These are phyloP conservation scores for Solanum aculeatissimum DNA, from an alignment of 305 asterid species.

Conservation along the genomic window DNA sequence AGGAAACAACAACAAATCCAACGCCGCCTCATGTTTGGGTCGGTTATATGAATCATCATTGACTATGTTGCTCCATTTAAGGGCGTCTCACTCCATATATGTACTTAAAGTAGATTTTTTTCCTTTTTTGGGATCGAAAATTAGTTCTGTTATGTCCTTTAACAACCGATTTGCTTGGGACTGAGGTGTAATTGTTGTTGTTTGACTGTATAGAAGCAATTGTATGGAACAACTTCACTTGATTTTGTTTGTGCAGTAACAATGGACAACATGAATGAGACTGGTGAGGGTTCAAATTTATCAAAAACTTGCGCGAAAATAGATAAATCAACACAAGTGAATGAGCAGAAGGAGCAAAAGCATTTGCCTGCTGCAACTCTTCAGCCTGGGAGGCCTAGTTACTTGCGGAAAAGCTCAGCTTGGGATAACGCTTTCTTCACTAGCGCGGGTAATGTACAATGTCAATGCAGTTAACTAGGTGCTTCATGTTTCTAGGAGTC, in stretches of 20 bases:
- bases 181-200: background rate
- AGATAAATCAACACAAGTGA: background rate
- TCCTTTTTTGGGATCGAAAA: background rate
- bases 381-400: conserved; percentile 34
- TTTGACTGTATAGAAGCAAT: background rate
- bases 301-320: background rate
- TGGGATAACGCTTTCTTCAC: conserved; percentile 65
- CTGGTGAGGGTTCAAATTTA: conserved; percentile 3
- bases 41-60: background rate
- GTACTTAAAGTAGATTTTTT: background rate
- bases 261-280: conserved; percentile 1
- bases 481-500: background rate
- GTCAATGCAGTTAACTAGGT: background rate
- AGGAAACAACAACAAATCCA: background rate
- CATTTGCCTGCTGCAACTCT: background rate
- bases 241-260: conserved; percentile 7
- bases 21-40: background rate
- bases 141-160: background rate
- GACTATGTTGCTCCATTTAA: background rate
- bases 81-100: background rate
- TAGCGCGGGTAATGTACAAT: conserved; percentile 8
- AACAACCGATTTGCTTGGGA: background rate
- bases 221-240: background rate
- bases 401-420: conserved; percentile 51
- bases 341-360: conserved; percentile 11